Conservation (phyloP, 2,329 filamentous ascomycete species). For the Fusarium sp. region DNA sequence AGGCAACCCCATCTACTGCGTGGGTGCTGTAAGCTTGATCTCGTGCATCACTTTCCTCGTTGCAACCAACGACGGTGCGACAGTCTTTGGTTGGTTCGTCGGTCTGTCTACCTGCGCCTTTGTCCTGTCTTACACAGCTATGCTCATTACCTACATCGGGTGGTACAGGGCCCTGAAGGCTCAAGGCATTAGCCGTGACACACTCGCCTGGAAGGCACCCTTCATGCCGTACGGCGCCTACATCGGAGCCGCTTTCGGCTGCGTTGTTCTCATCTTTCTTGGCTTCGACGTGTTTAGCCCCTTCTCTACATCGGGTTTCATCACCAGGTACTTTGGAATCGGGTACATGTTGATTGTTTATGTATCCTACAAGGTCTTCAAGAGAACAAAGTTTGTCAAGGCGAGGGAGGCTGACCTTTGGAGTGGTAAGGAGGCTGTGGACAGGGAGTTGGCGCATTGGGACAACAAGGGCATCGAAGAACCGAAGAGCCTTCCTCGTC, state of each 20-base stretch:
- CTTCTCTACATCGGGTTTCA: not conserved
- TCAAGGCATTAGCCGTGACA: not conserved
- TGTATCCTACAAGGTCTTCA: not conserved
- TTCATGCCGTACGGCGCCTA: not conserved
- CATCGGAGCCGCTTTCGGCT: not conserved
- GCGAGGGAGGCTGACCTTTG: not conserved
- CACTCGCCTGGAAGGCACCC: not conserved
- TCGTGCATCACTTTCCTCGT: not conserved
- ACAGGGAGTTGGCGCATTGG: not conserved
- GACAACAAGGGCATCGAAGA: not conserved
- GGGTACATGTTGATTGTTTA: not conserved
- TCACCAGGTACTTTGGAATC: not conserved
- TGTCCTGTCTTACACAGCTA: not conserved
- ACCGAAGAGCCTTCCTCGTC: not conserved
- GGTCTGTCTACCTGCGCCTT: not conserved
- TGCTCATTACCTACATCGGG: not conserved
- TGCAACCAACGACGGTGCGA: not conserved
- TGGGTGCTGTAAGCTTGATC: not conserved
- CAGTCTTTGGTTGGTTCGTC: not conserved
- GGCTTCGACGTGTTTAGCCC: not conserved
- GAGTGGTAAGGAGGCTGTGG: not conserved
- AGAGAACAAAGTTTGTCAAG: not conserved
- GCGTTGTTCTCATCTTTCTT: not conserved
- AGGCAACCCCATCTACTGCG: not conserved
- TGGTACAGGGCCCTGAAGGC: not conserved